Conservation (phyloP, 2,329 filamentous ascomycete species). For the Fusarium xyrophilum region DNA sequence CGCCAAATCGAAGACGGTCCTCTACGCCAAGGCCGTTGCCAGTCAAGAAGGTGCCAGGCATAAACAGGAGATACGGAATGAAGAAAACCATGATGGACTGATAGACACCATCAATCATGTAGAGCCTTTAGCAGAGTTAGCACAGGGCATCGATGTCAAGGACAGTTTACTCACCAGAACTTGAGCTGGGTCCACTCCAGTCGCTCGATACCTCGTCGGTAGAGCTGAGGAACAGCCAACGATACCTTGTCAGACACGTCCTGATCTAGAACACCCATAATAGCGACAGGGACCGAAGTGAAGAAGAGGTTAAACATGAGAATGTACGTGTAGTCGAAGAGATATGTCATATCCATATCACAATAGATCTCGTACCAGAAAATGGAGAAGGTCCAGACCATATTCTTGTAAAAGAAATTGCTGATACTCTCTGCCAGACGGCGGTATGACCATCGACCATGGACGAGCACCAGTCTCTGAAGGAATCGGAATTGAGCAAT, state of each 20-base stretch:
- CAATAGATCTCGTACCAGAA: conserved; percentile 98
- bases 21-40: conserved; percentile 76
- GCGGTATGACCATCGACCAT: conserved; percentile 96
- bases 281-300: conserved; percentile 90
- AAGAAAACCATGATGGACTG: conserved; percentile 94
- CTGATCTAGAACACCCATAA: conserved; percentile 97
- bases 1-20: conserved; percentile 84
- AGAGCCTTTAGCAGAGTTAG: conserved; percentile 64
- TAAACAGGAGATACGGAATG: conserved; percentile 84
- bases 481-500: conserved; percentile 94
- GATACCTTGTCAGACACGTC: conserved; percentile 95
- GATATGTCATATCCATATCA: conserved; percentile 94
- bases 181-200: conserved; percentile 95
- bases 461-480: conserved; percentile 83
- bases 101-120: conserved; percentile 94
- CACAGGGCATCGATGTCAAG: background rate
- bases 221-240: conserved; percentile 91
- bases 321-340: conserved; percentile 98
- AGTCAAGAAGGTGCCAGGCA: conserved; percentile 71
- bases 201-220: conserved; percentile 92
- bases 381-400: conserved; percentile 94
- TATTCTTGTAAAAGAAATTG: conserved; percentile 99
- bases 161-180: conserved; percentile 76
- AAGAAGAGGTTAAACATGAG: conserved; percentile 96
- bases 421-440: conserved; percentile 90